These are phyloP conservation scores for Stemphylium vesicarium DNA, from an alignment of 2,329 filamentous ascomycete species.

Conservation along the genomic window DNA sequence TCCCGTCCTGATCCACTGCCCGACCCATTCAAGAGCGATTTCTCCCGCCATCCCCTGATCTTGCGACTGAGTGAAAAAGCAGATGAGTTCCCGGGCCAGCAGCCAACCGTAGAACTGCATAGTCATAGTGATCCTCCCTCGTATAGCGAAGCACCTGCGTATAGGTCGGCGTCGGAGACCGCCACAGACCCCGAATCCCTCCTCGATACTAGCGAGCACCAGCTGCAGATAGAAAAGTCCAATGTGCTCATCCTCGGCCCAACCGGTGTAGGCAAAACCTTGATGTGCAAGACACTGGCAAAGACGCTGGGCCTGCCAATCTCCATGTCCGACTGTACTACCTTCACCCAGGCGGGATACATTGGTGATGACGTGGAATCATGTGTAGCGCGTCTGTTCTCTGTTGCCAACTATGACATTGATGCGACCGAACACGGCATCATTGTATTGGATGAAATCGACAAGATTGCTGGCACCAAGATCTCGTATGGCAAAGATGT, in stretches of 20 bases:
- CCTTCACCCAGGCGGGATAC: slow-evolving; percentile 95
- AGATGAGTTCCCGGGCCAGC: slow-evolving; percentile 70
- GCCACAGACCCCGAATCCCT: slow-evolving; percentile 50
- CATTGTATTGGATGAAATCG: slow-evolving; percentile 94
- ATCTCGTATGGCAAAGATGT: slow-evolving; percentile 91
- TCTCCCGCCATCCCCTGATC: slow-evolving; percentile 6
- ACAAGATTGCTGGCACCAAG: slow-evolving; percentile 92
- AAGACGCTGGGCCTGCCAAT: slow-evolving; percentile 94
- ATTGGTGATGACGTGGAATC: slow-evolving; percentile 98
- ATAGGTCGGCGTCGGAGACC: slow-evolving; percentile 31
- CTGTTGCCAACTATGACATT: slow-evolving; percentile 88
- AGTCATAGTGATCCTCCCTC: slow-evolving; percentile 17
- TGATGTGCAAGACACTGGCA: slow-evolving; percentile 91
- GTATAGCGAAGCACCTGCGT: slow-evolving; percentile 23
- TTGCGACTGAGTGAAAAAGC: slow-evolving; percentile 34
- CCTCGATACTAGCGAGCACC: slow-evolving; percentile 57
- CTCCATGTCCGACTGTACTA: slow-evolving; percentile 93
- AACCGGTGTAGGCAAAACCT: slow-evolving; percentile 93
- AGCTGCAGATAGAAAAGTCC: slow-evolving; percentile 88
- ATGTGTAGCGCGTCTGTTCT: slow-evolving; percentile 87
- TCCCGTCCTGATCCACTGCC: slow-evolving; percentile 17
- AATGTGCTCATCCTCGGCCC: slow-evolving; percentile 91
- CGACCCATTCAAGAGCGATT: neutral
- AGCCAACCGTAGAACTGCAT: slow-evolving; percentile 55
- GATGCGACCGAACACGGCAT: slow-evolving; percentile 87